Evolutionary conservation across 108 stramenopile species (phyloP).

Genomic region (Nitzschia palea): DNA sequence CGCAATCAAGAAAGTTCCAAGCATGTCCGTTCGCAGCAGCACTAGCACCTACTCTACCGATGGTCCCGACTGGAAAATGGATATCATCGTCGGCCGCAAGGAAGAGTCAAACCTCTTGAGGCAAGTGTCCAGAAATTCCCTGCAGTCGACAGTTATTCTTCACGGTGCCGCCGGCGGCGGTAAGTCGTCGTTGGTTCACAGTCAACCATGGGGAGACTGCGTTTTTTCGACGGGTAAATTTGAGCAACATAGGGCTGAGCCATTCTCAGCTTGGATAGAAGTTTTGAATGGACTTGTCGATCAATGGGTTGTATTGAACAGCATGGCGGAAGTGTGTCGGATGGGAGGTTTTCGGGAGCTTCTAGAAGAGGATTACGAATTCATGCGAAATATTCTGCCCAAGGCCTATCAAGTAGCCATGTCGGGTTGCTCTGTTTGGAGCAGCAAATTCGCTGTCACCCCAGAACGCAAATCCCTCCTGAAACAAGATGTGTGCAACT

Average conservation of each 20-base stretch:
- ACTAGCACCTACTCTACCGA: background rate
- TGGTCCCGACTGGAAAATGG: background rate
- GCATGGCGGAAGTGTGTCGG: background rate
- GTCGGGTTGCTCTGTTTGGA: background rate
- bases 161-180: slow-evolving; percentile 28
- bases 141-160: slow-evolving; percentile 2
- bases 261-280: slow-evolving; percentile 25
- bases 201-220: slow-evolving; percentile 22
- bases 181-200: slow-evolving; percentile 21
- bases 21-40: background rate
- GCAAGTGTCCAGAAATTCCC: background rate
- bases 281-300: slow-evolving; percentile 16
- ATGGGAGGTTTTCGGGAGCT: slow-evolving; percentile 12
- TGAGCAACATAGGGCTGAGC: slow-evolving; percentile 15
- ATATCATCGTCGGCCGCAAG: slow-evolving; percentile 6
- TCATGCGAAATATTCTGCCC: slow-evolving; percentile 22
- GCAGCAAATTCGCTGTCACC: no score
- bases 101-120: slow-evolving; percentile 7
- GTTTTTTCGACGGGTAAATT: slow-evolving; percentile 29
- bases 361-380: slow-evolving; percentile 25
- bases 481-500: background rate
- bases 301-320: slow-evolving; percentile 25
- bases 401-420: background rate
- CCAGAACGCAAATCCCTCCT: background rate
- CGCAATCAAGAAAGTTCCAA: no score